Base-by-base conservation (phyloP, 768 basidiomycete species). In the Auricularia sp. region DNA sequence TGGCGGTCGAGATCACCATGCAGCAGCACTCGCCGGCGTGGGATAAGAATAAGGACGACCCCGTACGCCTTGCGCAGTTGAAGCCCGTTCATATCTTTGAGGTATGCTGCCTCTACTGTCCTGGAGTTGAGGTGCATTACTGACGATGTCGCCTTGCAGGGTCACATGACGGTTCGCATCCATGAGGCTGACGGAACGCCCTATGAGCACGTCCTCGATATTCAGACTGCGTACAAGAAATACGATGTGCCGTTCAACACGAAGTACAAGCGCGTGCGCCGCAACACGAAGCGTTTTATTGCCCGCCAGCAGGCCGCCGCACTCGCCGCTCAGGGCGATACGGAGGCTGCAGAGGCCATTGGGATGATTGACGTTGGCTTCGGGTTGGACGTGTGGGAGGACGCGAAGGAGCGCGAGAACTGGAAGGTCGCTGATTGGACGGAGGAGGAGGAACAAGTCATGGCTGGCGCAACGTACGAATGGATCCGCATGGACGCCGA, bases 401-500 rank as follows among this genome's bases (percentile, higher is more conserved):
- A 96, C 71, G 92, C 94, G 71, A 84, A 87, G 71, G 92, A 94
- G 72, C 85, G 92, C 56, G 90, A 93, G 73, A 89, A 88, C 67
- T 98, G 96, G 97, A 91, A 90, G 73, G 95, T 98, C 3, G 90
- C 90, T 5, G 95, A 98, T 73, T 98, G 97, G 97, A 92, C 90
- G 3, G 95, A 97, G 71, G 94, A 97, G 69, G 94, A 98, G 66
- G 95, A 97, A 72, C 86, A 89, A 66, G 80, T 83, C 54, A 96
- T 98, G 92, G 87, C 89, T 45, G 92, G 92, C 18, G 95, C 96
- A 67, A 96, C 94, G 3, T 99, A 98, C 75, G 97, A 99, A 76
- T 99, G 96, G 96, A 98, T 99, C 65, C 81, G 97, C 67, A 92
- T 98, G 82, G 97, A 99, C 72, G 94, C 97, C 16, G 97, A 99